Evolutionary conservation across 2,329 filamentous ascomycete species (phyloP), one percentile per base, ranked within the genome.

Genomic region (Corniculantispora saksenae): DNA sequence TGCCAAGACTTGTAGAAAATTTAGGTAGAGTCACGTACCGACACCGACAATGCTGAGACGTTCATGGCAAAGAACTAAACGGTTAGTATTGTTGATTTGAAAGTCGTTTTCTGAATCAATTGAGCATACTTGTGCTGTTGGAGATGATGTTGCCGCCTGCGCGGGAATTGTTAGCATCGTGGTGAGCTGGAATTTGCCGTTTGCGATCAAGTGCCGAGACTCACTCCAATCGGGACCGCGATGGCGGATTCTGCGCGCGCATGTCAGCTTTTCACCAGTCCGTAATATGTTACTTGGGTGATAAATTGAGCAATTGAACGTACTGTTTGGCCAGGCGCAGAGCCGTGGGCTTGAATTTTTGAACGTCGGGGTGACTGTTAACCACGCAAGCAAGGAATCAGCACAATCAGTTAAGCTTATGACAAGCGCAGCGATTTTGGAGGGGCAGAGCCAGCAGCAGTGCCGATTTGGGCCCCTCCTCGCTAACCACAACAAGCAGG

Each of bases 211-310:
- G 23, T 32, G 35, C 40, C 57, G 68, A 25, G 73, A 87, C 91
- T 90, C 84, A 95, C 93, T 97, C 95, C 95, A 99, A 84, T 99
- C 95, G 74, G 95, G 95, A 73, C 95, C 95, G 80, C 95, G 90
- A 82, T 99, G 95, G 74, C 96, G 93, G 76, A 97, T 87, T 77
- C 93, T 96, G 78, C 48, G 50, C 57, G n/a, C n/a, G n/a, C 23
- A 3, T 55, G 63, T 65, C 43, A 61, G 56, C 21, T 40, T 29
- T 7, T 9, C 25, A 13, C 38, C 3, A 10, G 8, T n/a, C 1
- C 3, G 13, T n/a, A 27, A 35, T n/a, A n/a, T n/a, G n/a, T n/a
- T n/a, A n/a, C n/a, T n/a, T n/a, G n/a, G n/a, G n/a, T n/a, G n/a
- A n/a, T n/a, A n/a, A 27, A n/a, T 15, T 32, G 29, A 7, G 32